Evolutionary conservation across 2,329 filamentous ascomycete species (phyloP).

Genomic region (Neoarthrinium moseri): DNA sequence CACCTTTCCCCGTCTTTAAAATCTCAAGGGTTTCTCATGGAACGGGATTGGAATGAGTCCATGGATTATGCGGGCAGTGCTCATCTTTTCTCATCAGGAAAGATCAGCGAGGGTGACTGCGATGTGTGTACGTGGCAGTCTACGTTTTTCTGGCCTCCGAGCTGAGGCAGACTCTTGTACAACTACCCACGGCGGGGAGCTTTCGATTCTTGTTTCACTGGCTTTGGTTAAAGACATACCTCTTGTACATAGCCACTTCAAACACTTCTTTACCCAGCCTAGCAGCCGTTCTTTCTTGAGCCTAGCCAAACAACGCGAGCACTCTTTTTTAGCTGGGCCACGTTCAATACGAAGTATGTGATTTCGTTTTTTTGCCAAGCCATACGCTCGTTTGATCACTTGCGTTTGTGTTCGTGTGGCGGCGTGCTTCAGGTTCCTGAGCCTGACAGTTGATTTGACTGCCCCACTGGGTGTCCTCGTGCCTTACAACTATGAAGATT

Average conservation of each 20-base stretch:
- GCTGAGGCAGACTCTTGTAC: slow-evolving; percentile 6
- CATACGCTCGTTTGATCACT: not conserved
- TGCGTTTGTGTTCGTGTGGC: not conserved
- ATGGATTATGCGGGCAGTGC: no score
- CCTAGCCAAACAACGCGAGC: not conserved
- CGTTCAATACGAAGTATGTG: slow-evolving; percentile 3
- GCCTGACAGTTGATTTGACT: no score
- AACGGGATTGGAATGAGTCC: no score
- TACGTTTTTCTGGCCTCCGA: no score
- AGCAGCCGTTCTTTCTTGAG: slow-evolving; percentile 1
- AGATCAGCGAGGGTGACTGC: no score
- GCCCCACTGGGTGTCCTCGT: no score
- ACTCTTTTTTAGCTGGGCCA: slow-evolving; percentile 2
- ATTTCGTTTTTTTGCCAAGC: not conserved
- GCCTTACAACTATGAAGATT: no score
- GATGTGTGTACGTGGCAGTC: no score
- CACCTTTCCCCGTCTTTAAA: no score
- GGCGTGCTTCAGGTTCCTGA: not conserved
- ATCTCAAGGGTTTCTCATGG: no score
- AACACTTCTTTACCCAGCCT: slow-evolving; percentile 1
- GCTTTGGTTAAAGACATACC: no score
- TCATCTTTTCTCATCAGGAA: no score
- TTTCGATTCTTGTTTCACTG: slow-evolving; percentile 6
- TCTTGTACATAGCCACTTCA: slow-evolving; percentile 7
- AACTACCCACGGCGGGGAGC: slow-evolving; percentile 1